phyloP scores from a whole-genome alignment of 805 yeast species.

The Yamadazyma ubonensis region DNA sequence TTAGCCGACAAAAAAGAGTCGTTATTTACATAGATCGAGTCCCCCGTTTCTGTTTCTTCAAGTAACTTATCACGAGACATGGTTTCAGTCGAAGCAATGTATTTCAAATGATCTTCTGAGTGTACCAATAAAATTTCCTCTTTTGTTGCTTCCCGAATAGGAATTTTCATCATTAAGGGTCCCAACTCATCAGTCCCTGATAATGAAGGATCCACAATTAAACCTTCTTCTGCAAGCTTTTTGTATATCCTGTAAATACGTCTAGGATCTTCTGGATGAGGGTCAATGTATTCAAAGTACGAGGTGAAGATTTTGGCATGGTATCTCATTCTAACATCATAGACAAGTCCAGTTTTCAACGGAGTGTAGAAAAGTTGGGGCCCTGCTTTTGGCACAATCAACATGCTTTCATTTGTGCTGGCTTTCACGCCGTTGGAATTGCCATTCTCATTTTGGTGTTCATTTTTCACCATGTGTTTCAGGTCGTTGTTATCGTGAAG shows the following conservation, averaged over 20 bases:
- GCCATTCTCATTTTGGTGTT: neutral
- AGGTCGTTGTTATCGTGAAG: neutral
- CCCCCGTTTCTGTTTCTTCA: constrained; percentile 86
- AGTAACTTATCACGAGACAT: constrained; percentile 77
- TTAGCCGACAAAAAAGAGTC: constrained; percentile 86
- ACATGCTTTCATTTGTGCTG: constrained; percentile 4
- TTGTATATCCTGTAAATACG: constrained; percentile 92
- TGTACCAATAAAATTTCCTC: constrained; percentile 90
- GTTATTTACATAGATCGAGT: constrained; percentile 91
- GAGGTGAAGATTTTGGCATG: constrained; percentile 93
- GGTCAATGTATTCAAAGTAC: constrained; percentile 91
- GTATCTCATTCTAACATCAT: constrained; percentile 96
- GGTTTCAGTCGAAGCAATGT: constrained; percentile 67
- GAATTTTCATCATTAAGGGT: constrained; percentile 81
- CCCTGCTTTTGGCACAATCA: constrained; percentile 51
- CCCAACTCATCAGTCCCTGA: constrained; percentile 78
- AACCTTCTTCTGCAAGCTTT: constrained; percentile 89
- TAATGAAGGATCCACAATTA: constrained; percentile 74
- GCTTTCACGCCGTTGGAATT: neutral
- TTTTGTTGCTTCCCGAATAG: constrained; percentile 82
- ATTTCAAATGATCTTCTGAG: constrained; percentile 73
- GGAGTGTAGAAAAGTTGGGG: constrained; percentile 74
- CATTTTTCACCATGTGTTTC: neutral
- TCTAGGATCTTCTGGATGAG: constrained; percentile 98
- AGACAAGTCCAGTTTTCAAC: constrained; percentile 88